Evolutionary conservation across 768 basidiomycete genomes (phyloP).

Genomic region (Ramaria sp.): DNA sequence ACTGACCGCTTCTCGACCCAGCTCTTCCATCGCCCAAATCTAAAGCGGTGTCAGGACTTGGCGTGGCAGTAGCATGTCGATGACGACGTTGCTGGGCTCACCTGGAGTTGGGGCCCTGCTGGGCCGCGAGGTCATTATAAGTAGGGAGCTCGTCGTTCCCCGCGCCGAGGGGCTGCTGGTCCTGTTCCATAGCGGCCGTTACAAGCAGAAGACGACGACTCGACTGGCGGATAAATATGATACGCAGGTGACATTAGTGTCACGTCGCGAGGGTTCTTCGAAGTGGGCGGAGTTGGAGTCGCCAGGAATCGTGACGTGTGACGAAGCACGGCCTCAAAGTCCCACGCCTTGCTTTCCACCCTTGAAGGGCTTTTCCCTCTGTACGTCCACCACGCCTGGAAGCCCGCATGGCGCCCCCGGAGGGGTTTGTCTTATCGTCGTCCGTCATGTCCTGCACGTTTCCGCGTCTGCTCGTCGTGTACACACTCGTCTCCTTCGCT

Average conservation of each 20-base stretch:
- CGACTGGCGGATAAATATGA: no score
- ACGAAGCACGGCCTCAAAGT: background rate
- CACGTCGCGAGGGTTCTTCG: background rate
- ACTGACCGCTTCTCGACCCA: slow-evolving; percentile 81
- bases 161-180: slow-evolving; percentile 13
- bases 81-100: slow-evolving; percentile 18
- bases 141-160: slow-evolving; percentile 53
- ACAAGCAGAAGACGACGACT: background rate
- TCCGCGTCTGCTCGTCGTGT: background rate
- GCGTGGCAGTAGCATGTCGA: no score
- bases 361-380: no score
- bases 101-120: slow-evolving; percentile 80
- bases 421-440: background rate
- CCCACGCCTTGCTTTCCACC: background rate
- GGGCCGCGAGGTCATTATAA: slow-evolving; percentile 68
- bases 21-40: slow-evolving; percentile 76
- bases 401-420: background rate
- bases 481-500: background rate
- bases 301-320: background rate
- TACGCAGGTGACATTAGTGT: background rate
- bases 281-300: background rate
- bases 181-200: slow-evolving; percentile 1
- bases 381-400: background rate
- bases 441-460: background rate
- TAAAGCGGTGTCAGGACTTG: slow-evolving; percentile 22